Conservation (phyloP, 2,329 filamentous ascomycete species). For the Colletotrichum sp. region DNA sequence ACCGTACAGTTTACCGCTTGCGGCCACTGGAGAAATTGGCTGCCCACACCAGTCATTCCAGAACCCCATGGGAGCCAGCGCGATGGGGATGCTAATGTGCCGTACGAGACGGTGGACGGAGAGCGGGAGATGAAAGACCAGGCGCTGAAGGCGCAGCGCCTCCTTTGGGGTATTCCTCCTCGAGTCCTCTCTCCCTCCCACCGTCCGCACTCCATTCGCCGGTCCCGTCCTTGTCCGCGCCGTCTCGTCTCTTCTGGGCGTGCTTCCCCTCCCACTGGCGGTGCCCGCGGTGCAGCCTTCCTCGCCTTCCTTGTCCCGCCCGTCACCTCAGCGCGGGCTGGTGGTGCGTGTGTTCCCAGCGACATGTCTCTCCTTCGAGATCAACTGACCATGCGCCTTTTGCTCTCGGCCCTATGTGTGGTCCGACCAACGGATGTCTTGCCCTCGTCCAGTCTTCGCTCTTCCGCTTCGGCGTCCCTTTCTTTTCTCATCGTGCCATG, state of each 20-base stretch:
- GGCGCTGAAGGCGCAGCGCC: slow-evolving; percentile 3
- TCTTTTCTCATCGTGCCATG: background rate
- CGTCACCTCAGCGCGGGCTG: background rate
- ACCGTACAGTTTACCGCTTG: background rate
- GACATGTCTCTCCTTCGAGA: slow-evolving; percentile 13
- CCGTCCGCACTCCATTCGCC: background rate
- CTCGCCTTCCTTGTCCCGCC: background rate
- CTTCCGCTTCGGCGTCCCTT: background rate
- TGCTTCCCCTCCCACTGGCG: background rate
- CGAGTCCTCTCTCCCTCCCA: background rate
- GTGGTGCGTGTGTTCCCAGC: background rate
- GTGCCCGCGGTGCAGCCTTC: background rate
- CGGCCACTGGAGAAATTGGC: slow-evolving; percentile 16
- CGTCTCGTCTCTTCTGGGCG: background rate
- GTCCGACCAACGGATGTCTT: slow-evolving; percentile 11
- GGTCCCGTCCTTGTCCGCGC: background rate
- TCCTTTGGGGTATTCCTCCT: background rate
- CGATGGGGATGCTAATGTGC: slow-evolving; percentile 1
- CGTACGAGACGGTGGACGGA: background rate
- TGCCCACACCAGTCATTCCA: slow-evolving; percentile 20
- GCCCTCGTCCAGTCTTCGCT: slow-evolving; percentile 10
- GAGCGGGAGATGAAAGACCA: slow-evolving; percentile 11
- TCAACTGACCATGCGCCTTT: slow-evolving; percentile 17
- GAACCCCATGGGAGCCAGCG: slow-evolving; percentile 6
- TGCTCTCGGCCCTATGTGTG: slow-evolving; percentile 10